Percentiles rank a stretch among this genome's conserved stretches.
phyloP scores from a whole-genome alignment of 2,329 filamentous ascomycete species.

The Amauroascus niger region DNA sequence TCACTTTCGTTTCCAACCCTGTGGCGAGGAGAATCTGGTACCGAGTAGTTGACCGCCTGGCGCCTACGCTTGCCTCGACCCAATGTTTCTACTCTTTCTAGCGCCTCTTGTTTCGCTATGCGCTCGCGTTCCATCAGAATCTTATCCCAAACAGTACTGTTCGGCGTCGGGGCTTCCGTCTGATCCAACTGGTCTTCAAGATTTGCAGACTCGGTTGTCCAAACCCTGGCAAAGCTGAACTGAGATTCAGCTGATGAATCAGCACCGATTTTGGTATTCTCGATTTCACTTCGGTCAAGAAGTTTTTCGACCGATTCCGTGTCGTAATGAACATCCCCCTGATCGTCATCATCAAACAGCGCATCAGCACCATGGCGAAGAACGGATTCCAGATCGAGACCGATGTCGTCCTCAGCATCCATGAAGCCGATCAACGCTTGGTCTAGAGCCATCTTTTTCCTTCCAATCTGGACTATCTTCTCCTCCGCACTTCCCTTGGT shows the following conservation, averaged over 20 bases:
- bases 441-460: slow-evolving; percentile 91
- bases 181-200: slow-evolving; percentile 56
- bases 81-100: slow-evolving; percentile 60
- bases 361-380: slow-evolving; percentile 78
- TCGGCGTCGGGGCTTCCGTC: slow-evolving; percentile 46
- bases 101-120: slow-evolving; percentile 62
- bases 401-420: slow-evolving; percentile 62
- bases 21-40: slow-evolving; percentile 13
- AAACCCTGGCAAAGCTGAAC: slow-evolving; percentile 84
- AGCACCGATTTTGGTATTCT: slow-evolving; percentile 56
- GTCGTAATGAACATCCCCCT: slow-evolving; percentile 70
- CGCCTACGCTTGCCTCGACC: slow-evolving; percentile 75
- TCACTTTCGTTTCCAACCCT: slow-evolving; percentile 12
- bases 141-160: slow-evolving; percentile 73
- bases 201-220: slow-evolving; percentile 68
- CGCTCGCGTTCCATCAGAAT: slow-evolving; percentile 77
- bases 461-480: slow-evolving; percentile 90
- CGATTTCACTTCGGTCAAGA: slow-evolving; percentile 73
- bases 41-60: slow-evolving; percentile 41
- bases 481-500: slow-evolving; percentile 84
- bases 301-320: slow-evolving; percentile 73
- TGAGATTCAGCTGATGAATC: slow-evolving; percentile 63
- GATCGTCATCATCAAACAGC: slow-evolving; percentile 65
- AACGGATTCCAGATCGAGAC: slow-evolving; percentile 75
- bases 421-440: slow-evolving; percentile 90